These are phyloP conservation scores for Termitomyces bulborhizus DNA, from an alignment of 768 basidiomycete species.

Conservation along the genomic window DNA sequence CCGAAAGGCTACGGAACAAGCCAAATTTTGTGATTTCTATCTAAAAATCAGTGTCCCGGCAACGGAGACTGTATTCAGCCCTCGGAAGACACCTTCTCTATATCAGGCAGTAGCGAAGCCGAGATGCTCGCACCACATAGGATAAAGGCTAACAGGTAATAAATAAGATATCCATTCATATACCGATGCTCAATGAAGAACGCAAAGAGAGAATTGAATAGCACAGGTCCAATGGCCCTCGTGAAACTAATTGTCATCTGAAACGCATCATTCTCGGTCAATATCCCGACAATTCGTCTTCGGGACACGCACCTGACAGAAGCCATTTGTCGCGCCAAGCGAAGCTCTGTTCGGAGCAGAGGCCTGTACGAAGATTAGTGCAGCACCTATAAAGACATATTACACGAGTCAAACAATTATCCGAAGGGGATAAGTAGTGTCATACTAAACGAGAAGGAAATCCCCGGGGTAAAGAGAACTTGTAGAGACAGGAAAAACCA, in stretches of 20 bases:
- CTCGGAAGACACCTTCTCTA: background rate
- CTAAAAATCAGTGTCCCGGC: no score
- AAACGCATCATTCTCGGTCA: background rate
- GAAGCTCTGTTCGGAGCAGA: conserved; percentile 61
- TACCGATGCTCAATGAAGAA: conserved; percentile 44
- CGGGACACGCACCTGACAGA: conserved; percentile 8
- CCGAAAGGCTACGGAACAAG: background rate
- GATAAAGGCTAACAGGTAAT: conserved; percentile 27
- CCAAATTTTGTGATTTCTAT: no score
- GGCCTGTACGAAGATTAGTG: conserved; percentile 64
- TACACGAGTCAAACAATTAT: background rate
- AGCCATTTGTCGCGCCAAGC: conserved; percentile 40
- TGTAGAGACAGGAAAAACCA: conserved; percentile 48
- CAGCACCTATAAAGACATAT: conserved; percentile 39
- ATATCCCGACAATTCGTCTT: background rate
- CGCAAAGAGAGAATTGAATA: conserved; percentile 57
- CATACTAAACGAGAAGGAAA: conserved; percentile 32
- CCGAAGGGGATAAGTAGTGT: background rate
- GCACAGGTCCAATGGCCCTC: conserved; percentile 47
- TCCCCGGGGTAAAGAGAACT: conserved; percentile 38
- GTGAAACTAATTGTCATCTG: conserved; percentile 33
- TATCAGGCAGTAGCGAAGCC: conserved; percentile 19
- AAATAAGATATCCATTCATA: conserved; percentile 48
- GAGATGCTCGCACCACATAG: conserved; percentile 21
- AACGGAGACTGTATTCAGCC: background rate